phyloP scores from a whole-genome alignment of 202 grass and related monocot genomes.

The Panicum hallii region DNA sequence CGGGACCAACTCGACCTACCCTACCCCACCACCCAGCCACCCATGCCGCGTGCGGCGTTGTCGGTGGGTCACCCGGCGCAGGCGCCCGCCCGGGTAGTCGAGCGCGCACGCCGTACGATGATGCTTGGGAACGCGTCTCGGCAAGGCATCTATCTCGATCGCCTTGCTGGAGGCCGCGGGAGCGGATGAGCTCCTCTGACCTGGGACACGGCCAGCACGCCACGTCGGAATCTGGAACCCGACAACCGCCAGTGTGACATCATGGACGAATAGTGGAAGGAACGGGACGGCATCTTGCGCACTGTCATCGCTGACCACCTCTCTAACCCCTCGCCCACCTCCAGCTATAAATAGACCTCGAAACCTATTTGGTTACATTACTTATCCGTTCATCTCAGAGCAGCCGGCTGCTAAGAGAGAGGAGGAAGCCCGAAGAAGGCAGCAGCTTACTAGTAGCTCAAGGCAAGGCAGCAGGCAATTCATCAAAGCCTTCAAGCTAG shows the following conservation, averaged over 20 bases:
- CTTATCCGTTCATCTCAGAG: slow-evolving; percentile 8
- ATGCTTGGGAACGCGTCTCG: slow-evolving; percentile 27
- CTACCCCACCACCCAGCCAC: not conserved
- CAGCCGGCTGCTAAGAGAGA: not conserved
- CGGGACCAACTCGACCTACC: not conserved
- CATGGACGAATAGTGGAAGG: not conserved
- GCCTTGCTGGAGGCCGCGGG: not conserved
- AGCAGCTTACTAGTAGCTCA: not conserved
- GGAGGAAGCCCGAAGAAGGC: not conserved
- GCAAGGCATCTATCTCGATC: not conserved
- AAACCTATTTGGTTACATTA: slow-evolving; percentile 6
- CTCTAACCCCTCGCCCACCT: not conserved
- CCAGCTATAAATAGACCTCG: slow-evolving; percentile 25
- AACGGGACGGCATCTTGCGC: slow-evolving; percentile 22
- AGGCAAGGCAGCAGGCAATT: not conserved
- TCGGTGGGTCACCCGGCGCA: not conserved
- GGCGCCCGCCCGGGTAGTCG: not conserved
- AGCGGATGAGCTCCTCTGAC: slow-evolving; percentile 46
- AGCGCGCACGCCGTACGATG: not conserved
- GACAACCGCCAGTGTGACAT: slow-evolving; percentile 10
- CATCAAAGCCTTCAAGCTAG: not conserved
- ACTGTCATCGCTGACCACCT: slow-evolving; percentile 24
- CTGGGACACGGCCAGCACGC: slow-evolving; percentile 23
- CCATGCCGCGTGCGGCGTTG: not conserved
- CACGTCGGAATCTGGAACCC: slow-evolving; percentile 43